Evolutionary conservation across 108 stramenopile species (phyloP).

Genomic region (Fragilaria crotonensis): DNA sequence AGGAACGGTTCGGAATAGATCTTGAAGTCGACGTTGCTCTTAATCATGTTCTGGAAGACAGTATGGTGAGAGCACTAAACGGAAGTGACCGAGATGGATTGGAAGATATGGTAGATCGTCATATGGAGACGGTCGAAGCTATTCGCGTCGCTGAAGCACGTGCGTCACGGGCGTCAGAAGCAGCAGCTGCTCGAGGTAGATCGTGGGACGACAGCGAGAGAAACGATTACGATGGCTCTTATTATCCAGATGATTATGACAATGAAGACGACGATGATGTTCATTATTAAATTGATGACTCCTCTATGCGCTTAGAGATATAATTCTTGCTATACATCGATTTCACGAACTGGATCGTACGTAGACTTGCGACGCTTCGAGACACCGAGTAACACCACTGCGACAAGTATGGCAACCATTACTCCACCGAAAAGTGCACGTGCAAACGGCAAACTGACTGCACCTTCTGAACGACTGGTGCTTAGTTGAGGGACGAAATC

Average conservation of each 20-base stretch:
- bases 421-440: no score
- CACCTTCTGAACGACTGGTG: no score
- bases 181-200: slow-evolving; percentile 12
- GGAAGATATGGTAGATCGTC: slow-evolving; percentile 53
- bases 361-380: background rate
- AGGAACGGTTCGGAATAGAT: slow-evolving; percentile 16
- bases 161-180: slow-evolving; percentile 34
- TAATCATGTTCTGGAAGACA: slow-evolving; percentile 62
- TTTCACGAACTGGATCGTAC: background rate
- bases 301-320: no score
- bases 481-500: no score
- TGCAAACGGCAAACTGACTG: no score
- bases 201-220: background rate
- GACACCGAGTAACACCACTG: no score
- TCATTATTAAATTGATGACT: no score
- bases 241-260: slow-evolving; percentile 12
- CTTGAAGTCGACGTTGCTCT: slow-evolving; percentile 51
- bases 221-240: background rate
- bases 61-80: slow-evolving; percentile 44
- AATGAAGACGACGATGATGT: slow-evolving; percentile 7
- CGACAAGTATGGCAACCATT: no score
- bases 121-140: slow-evolving; percentile 43
- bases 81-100: slow-evolving; percentile 23
- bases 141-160: slow-evolving; percentile 43
- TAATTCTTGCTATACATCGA: no score